Conservation (phyloP, 2,329 filamentous ascomycete genomes). For the Fusarium neocosmosporiellum region DNA sequence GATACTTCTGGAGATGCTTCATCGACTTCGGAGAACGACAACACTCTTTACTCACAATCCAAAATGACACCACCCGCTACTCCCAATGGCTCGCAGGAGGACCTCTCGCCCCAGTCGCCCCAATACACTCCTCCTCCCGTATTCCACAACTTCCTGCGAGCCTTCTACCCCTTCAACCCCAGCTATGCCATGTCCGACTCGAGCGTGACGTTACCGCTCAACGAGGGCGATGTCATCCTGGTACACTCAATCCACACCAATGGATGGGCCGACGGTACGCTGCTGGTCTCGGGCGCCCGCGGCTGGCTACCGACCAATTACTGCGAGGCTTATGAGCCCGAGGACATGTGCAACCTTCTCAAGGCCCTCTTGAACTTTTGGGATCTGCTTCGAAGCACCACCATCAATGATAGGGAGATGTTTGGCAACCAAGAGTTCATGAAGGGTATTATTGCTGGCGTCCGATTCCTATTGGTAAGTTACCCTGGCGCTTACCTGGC, state of each 20-base stretch:
- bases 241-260: slow-evolving; percentile 98
- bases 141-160: slow-evolving; percentile 94
- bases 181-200: slow-evolving; percentile 80
- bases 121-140: slow-evolving; percentile 66
- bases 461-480: slow-evolving; percentile 87
- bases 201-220: slow-evolving; percentile 88
- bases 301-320: slow-evolving; percentile 99
- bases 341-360: slow-evolving; percentile 85
- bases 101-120: slow-evolving; percentile 55
- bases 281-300: slow-evolving; percentile 84
- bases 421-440: slow-evolving; percentile 95
- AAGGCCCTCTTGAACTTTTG: slow-evolving; percentile 91
- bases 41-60: slow-evolving; percentile 59
- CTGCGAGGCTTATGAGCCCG: slow-evolving; percentile 92
- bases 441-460: slow-evolving; percentile 91
- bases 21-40: slow-evolving; percentile 46
- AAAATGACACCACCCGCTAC: slow-evolving; percentile 84
- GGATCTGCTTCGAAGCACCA: slow-evolving; percentile 86
- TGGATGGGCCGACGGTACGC: slow-evolving; percentile 96
- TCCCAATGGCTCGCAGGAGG: slow-evolving; percentile 75
- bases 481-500: not conserved
- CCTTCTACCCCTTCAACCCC: slow-evolving; percentile 92
- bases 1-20: slow-evolving; percentile 45
- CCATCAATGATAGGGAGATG: slow-evolving; percentile 78
- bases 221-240: slow-evolving; percentile 90